Base-by-base conservation (phyloP, 2,329 filamentous ascomycete genomes). In the Cercospora nicotianae region DNA sequence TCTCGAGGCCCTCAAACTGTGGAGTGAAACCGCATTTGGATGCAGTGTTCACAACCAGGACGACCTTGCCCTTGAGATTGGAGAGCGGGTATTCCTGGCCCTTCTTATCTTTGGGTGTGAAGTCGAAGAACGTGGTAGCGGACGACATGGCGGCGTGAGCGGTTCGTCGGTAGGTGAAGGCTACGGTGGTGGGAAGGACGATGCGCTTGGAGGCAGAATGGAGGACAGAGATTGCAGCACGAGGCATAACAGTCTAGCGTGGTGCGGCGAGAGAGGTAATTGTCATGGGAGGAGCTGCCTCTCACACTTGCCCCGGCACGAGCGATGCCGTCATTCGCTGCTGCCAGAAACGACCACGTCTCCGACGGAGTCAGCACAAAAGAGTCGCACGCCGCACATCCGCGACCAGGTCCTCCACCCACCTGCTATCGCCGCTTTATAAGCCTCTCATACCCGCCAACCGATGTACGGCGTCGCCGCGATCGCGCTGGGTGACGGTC, bases 11-110 rank as follows among this genome's bases (percentile, higher is more conserved):
- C 71, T 87, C 89, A 82, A 95, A 97, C 83, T 99, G 95, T 12
- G 93, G 93, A 2, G 95, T 98, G 88, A 98, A 98, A 80, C 95
- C 94, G 85, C 95, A 99, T 85, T 98, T 97, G 80, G 92, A 96
- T 74, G 95, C 95, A 1, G 94, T 97, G 88, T 99, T 99, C 83
- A 99, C 93, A 76, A 97, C 86, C 69, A 99, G 90, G 75, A 98
- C 88, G 74, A 98, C 94, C 82, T 98, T 98, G 86, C 91, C 92
- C 80, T 92, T 89, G 83, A 93, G 91, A 69, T 89, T 81, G 73
- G 83, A 78, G 72, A 98, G 86, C 68, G 89, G 84, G 78, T 90
- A 90, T 73, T 91, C 86, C 65, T 87, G 78, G 80, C 93, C 93
- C 79, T 89, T 90, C 79, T 93, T 71, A 69, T 70, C 70, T 36